Evolutionary conservation across 2,329 filamentous ascomycete genomes (phyloP), one percentile per base, ranked within the genome.

Genomic region (Pyrenophora graminea): DNA sequence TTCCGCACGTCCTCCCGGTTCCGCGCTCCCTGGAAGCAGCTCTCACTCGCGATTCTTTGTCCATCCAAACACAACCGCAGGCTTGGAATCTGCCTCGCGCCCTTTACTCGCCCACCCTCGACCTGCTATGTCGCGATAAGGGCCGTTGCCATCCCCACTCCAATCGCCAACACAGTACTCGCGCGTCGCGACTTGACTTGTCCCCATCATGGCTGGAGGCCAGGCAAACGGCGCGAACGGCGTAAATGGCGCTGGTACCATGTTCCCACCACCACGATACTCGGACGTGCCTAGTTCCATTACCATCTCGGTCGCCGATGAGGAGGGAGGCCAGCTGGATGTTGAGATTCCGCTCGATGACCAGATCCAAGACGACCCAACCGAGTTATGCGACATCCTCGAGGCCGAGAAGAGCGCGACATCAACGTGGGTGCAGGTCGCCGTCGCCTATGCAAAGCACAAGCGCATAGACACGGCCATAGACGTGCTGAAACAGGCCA

Each of bases 391-490:
- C 74, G 94, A 90, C 25, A 82, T 99, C 43, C 85, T 99, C 58
- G 93, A 99, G 77, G 96, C 94, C 68, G 95, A 99, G 74, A 86
- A 88, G 67, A 92, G 91, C 13, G 88, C 90, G 32, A 91, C 93
- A 66, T 90, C 87, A 45, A 95, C 95, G 63, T 99, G 95, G 95
- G 93, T 99, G 81, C 93, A 91, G n/a, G 94, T 97, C 61, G 90
- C 95, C 36, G 82, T 97, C 52, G 93, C 93, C 40, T 99, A 99
- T 70, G 93, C 94, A 34, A 99, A 97, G 77, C 91, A 96, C 77
- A 87, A 88, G 69, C 96, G 96, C 77, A 85, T 94, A 56, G 92
- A 97, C 69, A 89, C 94, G 76, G 85, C 85, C 44, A 83, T 88
- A 54, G 85, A 87, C 56, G 85, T 88, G 47, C 74, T 88, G 61